These are phyloP conservation scores for Colletotrichum sojae DNA, from an alignment of 2,329 filamentous ascomycete species.

Conservation along the genomic window DNA sequence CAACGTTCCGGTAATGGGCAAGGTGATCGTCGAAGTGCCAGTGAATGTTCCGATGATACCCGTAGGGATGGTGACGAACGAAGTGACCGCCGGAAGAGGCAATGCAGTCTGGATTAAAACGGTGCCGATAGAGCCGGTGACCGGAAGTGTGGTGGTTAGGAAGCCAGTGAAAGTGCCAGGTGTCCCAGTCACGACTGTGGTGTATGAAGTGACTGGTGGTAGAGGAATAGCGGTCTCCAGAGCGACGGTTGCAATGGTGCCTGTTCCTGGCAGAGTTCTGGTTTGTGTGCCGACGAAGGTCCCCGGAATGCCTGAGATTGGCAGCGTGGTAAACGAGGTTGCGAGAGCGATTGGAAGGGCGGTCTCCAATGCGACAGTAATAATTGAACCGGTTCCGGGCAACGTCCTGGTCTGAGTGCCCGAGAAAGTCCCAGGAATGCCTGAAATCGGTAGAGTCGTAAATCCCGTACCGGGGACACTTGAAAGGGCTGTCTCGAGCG, in stretches of 20 bases:
- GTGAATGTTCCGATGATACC: slow-evolving; percentile 2
- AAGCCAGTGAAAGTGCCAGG: slow-evolving; percentile 11
- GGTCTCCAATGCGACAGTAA: background rate
- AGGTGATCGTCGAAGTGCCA: background rate
- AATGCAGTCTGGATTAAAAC: slow-evolving; percentile 12
- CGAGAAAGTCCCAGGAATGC: background rate
- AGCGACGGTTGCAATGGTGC: slow-evolving; percentile 23
- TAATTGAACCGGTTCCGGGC: background rate
- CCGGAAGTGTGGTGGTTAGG: background rate
- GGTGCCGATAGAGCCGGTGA: slow-evolving; percentile 15
- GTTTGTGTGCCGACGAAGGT: slow-evolving; percentile 10
- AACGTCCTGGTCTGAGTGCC: background rate
- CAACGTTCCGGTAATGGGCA: background rate
- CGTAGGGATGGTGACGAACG: background rate
- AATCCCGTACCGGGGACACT: background rate
- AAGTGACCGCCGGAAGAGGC: background rate
- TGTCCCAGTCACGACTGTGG: slow-evolving; percentile 16
- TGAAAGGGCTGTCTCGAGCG: background rate
- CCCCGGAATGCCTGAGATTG: slow-evolving; percentile 15
- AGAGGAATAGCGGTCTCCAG: slow-evolving; percentile 16
- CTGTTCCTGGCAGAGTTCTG: slow-evolving; percentile 13
- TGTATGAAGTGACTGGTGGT: background rate
- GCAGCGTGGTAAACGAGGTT: slow-evolving; percentile 19
- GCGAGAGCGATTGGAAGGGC: background rate
- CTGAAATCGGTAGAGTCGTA: background rate